A percentile compares a stretch with the other conserved stretches of the same genome.
phyloP scores from a whole-genome alignment of 169 alveolate species.

The Cryptosporidium ryanae region DNA sequence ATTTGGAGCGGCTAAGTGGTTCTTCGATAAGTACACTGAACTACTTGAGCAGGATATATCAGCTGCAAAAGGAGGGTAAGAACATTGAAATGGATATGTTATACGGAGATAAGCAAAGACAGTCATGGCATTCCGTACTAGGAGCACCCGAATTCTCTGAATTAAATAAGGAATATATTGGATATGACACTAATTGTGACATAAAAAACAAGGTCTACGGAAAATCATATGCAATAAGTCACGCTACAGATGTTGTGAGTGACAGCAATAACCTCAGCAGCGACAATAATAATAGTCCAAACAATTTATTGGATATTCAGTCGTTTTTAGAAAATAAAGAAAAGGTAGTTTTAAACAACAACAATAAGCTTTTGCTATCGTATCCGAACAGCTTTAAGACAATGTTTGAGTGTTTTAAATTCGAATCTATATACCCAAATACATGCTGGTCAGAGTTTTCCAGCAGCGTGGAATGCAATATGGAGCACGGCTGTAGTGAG shows the following conservation, averaged over 20 bases:
- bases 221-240: slow-evolving; percentile 2
- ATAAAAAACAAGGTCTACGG: slow-evolving; percentile 59
- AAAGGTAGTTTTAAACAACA: neutral
- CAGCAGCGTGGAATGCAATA: neutral
- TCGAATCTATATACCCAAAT: slow-evolving; percentile 62
- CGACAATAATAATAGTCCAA: neutral
- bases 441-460: slow-evolving; percentile 63
- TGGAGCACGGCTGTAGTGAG: neutral
- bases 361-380: slow-evolving; percentile 25
- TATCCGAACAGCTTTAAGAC: slow-evolving; percentile 57
- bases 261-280: neutral
- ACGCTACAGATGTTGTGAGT: slow-evolving; percentile 8
- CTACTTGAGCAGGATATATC: slow-evolving; percentile 47
- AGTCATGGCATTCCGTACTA: slow-evolving; percentile 51
- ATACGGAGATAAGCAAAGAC: slow-evolving; percentile 22
- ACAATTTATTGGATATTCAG: neutral
- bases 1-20: slow-evolving; percentile 53
- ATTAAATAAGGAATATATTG: slow-evolving; percentile 42
- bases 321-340: neutral
- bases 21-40: slow-evolving; percentile 58
- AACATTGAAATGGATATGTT: slow-evolving; percentile 67
- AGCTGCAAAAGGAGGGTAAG: slow-evolving; percentile 52
- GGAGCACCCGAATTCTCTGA: slow-evolving; percentile 74
- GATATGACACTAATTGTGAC: slow-evolving; percentile 31
- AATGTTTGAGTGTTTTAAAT: slow-evolving; percentile 65